A percentile compares a stretch with the other conserved stretches of the same genome.
Conservation (phyloP, 495 filamentous ascomycete species). For the Copromyces sp. region DNA sequence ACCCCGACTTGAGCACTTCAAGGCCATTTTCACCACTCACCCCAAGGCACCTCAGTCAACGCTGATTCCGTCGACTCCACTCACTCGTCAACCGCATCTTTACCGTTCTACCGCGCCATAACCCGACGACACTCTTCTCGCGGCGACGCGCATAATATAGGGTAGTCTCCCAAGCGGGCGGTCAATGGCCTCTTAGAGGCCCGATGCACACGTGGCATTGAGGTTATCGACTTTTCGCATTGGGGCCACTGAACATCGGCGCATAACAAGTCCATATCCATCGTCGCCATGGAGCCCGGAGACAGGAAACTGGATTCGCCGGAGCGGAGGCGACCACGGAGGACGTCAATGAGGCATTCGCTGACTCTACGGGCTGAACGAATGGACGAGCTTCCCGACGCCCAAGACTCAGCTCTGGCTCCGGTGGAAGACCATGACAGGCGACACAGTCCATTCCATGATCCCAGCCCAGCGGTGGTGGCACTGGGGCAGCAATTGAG, state of each 20-base stretch:
- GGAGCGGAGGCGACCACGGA: slow-evolving; percentile 9
- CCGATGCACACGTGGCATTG: not conserved
- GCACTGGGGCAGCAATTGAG: not conserved
- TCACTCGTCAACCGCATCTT: not conserved
- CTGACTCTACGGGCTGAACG: slow-evolving; percentile 4
- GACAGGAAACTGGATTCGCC: slow-evolving; percentile 19
- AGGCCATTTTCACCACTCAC: not conserved
- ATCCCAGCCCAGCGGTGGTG: not conserved
- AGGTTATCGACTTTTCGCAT: not conserved
- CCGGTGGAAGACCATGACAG: not conserved
- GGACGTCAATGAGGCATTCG: slow-evolving; percentile 27
- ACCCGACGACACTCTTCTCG: not conserved
- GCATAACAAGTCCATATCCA: not conserved
- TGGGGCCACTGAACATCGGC: not conserved
- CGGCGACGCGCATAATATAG: not conserved
- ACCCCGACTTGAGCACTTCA: not conserved
- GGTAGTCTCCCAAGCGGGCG: not conserved
- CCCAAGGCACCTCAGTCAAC: not conserved
- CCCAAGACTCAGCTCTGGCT: not conserved
- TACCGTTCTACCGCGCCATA: not conserved
- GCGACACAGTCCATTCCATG: not conserved
- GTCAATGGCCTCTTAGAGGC: not conserved
- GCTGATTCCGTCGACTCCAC: not conserved
- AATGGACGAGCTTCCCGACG: not conserved
- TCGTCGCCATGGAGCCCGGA: slow-evolving; percentile 24